Conservation (phyloP, 495 filamentous ascomycete species). For the Penicillium robsamsonii region DNA sequence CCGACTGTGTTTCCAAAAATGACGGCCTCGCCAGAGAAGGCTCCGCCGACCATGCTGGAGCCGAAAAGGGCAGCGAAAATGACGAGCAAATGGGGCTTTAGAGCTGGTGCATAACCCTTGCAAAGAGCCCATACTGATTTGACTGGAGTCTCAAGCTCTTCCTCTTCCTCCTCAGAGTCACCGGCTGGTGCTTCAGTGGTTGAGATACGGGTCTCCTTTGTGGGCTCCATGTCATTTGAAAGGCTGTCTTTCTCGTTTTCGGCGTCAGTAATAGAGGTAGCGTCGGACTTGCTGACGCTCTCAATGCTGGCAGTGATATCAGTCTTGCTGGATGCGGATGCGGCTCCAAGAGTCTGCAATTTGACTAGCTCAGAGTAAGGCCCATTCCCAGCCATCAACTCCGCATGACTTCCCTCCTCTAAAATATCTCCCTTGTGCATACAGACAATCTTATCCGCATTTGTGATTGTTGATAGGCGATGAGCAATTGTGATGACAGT, state of each 20-base stretch:
- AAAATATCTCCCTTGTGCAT: conserved; percentile 55
- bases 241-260: conserved; percentile 25
- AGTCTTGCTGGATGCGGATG: conserved; percentile 24
- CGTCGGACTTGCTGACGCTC: conserved; percentile 27
- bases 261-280: conserved; percentile 22
- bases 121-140: conserved; percentile 35
- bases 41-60: conserved; percentile 44
- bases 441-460: conserved; percentile 66
- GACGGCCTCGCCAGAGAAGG: conserved; percentile 50
- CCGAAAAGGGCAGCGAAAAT: conserved; percentile 39
- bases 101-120: conserved; percentile 32
- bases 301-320: conserved; percentile 21
- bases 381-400: conserved; percentile 37
- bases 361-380: conserved; percentile 47
- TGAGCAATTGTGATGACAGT: conserved; percentile 51
- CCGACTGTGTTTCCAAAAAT: conserved; percentile 54
- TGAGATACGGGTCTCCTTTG: conserved; percentile 19
- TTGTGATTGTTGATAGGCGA: conserved; percentile 48
- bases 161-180: conserved; percentile 20
- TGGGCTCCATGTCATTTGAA: conserved; percentile 15
- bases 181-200: conserved; percentile 17
- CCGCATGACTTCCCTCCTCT: conserved; percentile 53
- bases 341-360: conserved; percentile 39
- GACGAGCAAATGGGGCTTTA: conserved; percentile 39
- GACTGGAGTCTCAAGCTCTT: conserved; percentile 30